Base-by-base conservation (phyloP, 345 rosid genomes). In the Syzygium aqueum region DNA sequence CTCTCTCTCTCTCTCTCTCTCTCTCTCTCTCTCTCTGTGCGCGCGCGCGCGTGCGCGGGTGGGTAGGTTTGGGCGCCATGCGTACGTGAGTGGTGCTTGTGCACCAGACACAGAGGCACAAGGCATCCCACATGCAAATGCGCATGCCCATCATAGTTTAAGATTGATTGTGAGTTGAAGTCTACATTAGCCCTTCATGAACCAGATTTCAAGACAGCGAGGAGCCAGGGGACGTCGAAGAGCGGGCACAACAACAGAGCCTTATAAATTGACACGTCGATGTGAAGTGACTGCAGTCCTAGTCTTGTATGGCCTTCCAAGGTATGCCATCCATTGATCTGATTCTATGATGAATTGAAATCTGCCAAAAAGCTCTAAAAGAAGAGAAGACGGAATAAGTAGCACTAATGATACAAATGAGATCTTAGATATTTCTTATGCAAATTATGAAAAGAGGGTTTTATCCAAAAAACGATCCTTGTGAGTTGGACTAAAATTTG, bases 281-380 rank as follows among this genome's bases (percentile, higher is more conserved):
- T 96, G 98, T 87, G 99, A 98, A 87, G 99, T 98, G 86, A 96
- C 99, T 40, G 99, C 99, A 49, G 95, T 98, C 91, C 98, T 98
- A 89, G 93, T 98, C 87, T 89, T 98, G 84, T 95, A 91, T 89
- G 99, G 99, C 87, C 97, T 98, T 65, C 99, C 99, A 84, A 96
- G 99, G 99, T 97, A 88, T 85, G 86, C 53, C 51, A 30, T 46
- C 51, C 27, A 54, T 53, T 33, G 77, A 53, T 51, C 61, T 46
- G 52, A 84, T 53, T 7, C 17, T 84, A 25, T 84, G 57, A 52
- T 50, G 25, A 84, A 17, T 51, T 51, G 59, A 84, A 56, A 53
- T 37, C 25, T 17, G 12, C 6, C 1, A 8, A 61, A 73, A 33
- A 73, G 23, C 80, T 19, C 49, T 25, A 33, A 22, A 37, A 37